These are phyloP conservation scores for Chytridium lagenaria DNA, from an alignment of 371 early-diverging fungal species.

Conservation along the genomic window DNA sequence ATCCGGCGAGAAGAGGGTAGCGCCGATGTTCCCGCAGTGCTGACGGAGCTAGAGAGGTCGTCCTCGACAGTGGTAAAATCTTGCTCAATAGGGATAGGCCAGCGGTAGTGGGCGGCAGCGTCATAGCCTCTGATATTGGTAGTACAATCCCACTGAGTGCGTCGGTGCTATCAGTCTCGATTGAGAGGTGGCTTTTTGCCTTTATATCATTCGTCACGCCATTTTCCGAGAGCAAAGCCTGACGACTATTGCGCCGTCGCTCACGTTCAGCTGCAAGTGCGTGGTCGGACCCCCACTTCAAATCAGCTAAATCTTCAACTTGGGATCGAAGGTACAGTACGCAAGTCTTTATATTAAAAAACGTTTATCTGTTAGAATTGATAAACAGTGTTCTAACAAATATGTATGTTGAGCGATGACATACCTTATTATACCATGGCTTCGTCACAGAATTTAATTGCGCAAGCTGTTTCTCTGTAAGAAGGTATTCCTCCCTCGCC, in stretches of 20 bases:
- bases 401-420: neutral
- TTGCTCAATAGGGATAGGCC: no score
- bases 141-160: no score
- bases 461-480: conserved; percentile 24
- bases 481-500: conserved; percentile 1
- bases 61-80: no score
- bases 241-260: neutral
- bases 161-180: no score
- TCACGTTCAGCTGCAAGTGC: conserved; percentile 6
- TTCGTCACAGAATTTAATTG: conserved; percentile 18
- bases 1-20: neutral
- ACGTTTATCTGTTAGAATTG: neutral
- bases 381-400: conserved; percentile 3
- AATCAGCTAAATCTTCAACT: conserved; percentile 12
- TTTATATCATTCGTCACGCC: no score
- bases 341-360: neutral
- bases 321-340: conserved; percentile 7
- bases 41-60: no score
- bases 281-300: conserved; percentile 6
- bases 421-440: conserved; percentile 27
- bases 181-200: no score
- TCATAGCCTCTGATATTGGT: no score
- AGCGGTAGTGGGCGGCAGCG: no score
- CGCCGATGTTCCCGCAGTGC: no score
- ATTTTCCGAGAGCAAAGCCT: neutral